Evolutionary conservation across 169 alveolate genomes (phyloP).

Genomic region (Plasmodium gaboni): DNA sequence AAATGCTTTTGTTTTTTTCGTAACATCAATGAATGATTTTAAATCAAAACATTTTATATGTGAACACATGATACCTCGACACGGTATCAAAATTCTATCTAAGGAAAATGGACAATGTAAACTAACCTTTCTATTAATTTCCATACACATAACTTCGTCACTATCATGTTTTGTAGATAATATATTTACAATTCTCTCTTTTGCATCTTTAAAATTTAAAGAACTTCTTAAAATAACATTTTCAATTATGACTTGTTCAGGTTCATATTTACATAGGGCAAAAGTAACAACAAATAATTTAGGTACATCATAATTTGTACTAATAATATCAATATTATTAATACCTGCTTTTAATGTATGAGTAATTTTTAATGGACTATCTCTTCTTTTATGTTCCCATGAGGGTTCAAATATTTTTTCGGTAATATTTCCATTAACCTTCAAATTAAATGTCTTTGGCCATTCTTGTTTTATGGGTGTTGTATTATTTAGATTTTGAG

Average conservation of each 20-base stretch:
- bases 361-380: constrained; percentile 88
- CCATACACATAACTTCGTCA: constrained; percentile 90
- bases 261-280: constrained; percentile 80
- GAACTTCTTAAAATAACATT: constrained; percentile 75
- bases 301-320: constrained; percentile 82
- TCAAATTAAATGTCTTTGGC: constrained; percentile 85
- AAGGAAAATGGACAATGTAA: constrained; percentile 88
- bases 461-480: constrained; percentile 82
- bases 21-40: constrained; percentile 89
- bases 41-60: constrained; percentile 95
- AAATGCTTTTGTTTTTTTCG: constrained; percentile 92
- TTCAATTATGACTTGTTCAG: constrained; percentile 83
- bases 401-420: constrained; percentile 84
- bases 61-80: constrained; percentile 91
- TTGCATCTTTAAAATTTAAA: constrained; percentile 76
- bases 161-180: constrained; percentile 81
- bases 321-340: constrained; percentile 82
- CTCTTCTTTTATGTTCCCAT: constrained; percentile 91
- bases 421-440: constrained; percentile 81
- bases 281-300: constrained; percentile 81
- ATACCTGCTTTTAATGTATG: constrained; percentile 84
- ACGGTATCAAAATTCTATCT: constrained; percentile 90
- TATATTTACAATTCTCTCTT: constrained; percentile 76
- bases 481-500: constrained; percentile 61
- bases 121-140: constrained; percentile 83